Evolutionary conservation across 2,329 filamentous ascomycete genomes (phyloP).

Genomic region (Beauveria medogensis): DNA sequence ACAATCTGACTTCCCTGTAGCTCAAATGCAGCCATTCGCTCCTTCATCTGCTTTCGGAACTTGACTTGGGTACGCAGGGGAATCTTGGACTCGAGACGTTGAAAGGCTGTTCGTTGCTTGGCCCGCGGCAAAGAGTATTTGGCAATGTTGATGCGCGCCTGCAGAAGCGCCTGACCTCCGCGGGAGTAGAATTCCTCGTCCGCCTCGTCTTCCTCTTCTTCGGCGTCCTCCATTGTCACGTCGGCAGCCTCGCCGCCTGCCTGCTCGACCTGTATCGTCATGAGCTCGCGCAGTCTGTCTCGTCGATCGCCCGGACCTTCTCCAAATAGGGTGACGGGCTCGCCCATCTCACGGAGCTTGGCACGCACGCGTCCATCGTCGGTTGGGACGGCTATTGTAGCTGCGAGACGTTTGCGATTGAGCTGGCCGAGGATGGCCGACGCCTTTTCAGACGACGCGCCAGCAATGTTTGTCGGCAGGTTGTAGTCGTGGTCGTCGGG

Average conservation of each 20-base stretch:
- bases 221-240: conserved; percentile 51
- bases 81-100: conserved; percentile 74
- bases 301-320: conserved; percentile 80
- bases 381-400: conserved; percentile 84
- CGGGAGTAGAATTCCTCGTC: conserved; percentile 95
- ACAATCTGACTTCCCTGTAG: conserved; percentile 90
- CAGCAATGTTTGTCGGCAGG: conserved; percentile 55
- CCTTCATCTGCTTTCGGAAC: conserved; percentile 82
- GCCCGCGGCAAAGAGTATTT: conserved; percentile 77
- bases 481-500: conserved; percentile 76
- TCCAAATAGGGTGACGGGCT: conserved; percentile 90
- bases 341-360: conserved; percentile 75
- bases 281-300: conserved; percentile 74
- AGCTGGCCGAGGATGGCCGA: conserved; percentile 83
- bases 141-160: conserved; percentile 72
- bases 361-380: conserved; percentile 81
- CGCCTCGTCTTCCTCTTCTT: conserved; percentile 52
- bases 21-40: conserved; percentile 73
- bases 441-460: conserved; percentile 70
- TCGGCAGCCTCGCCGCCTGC: conserved; percentile 48
- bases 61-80: conserved; percentile 85
- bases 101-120: conserved; percentile 65
- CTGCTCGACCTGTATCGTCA: conserved; percentile 65
- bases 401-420: conserved; percentile 81
- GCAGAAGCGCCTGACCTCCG: conserved; percentile 64